A percentile compares a stretch with the other conserved stretches of the same genome.
These are phyloP conservation scores for Lentinus brumalis DNA, from an alignment of 768 basidiomycete species.

Conservation along the genomic window DNA sequence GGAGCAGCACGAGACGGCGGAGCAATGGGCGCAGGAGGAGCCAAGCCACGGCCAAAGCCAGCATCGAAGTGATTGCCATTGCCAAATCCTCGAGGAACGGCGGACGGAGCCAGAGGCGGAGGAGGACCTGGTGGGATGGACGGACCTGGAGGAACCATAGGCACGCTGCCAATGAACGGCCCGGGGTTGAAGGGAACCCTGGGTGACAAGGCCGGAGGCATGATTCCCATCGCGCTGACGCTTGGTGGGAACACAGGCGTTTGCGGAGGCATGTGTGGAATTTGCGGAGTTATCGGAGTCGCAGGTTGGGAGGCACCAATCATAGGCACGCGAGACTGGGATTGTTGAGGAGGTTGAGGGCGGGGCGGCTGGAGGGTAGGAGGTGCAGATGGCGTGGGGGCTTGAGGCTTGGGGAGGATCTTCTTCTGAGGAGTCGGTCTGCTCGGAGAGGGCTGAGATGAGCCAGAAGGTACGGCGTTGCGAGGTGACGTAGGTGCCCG, in stretches of 20 bases:
- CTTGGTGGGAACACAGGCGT: constrained; percentile 51
- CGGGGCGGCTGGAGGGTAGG: constrained; percentile 37
- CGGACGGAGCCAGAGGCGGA: constrained; percentile 54
- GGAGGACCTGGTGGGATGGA: constrained; percentile 47
- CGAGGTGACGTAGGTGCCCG: constrained; percentile 57
- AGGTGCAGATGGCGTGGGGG: constrained; percentile 22
- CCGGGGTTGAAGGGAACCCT: constrained; percentile 50
- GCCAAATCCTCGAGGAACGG: constrained; percentile 56
- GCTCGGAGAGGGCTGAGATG: constrained; percentile 48
- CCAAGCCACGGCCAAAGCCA: constrained; percentile 45
- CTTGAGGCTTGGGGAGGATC: constrained; percentile 51
- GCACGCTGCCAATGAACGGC: constrained; percentile 44
- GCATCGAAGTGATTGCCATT: constrained; percentile 54
- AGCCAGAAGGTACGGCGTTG: constrained; percentile 48
- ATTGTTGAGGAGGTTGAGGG: constrained; percentile 38
- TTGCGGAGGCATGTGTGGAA: constrained; percentile 43
- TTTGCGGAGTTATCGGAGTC: constrained; percentile 52
- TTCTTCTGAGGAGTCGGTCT: constrained; percentile 60
- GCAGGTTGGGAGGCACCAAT: constrained; percentile 44
- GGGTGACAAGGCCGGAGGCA: constrained; percentile 55
- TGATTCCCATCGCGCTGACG: constrained; percentile 36
- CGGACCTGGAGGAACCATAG: constrained; percentile 39
- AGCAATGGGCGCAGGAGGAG: constrained; percentile 37
- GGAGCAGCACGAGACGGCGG: constrained; percentile 35
- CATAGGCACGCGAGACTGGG: constrained; percentile 36